phyloP scores from a whole-genome alignment of 345 rosid species.

The Microcos paniculata region DNA sequence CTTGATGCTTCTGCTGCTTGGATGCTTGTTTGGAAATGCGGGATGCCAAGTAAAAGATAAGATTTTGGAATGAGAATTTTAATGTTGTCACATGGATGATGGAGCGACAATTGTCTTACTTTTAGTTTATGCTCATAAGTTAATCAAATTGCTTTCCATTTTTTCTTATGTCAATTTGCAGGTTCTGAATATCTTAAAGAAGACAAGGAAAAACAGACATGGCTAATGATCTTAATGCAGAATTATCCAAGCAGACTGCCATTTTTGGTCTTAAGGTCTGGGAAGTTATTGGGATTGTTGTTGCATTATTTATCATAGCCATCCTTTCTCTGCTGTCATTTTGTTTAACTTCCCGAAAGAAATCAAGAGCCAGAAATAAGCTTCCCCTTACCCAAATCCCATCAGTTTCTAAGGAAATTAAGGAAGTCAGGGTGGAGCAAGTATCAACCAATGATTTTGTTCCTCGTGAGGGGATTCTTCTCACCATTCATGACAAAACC shows the following conservation, averaged over 20 bases:
- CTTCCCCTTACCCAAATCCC: slow-evolving; percentile 71
- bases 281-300: slow-evolving; percentile 79
- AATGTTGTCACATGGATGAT: not conserved
- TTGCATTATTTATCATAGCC: slow-evolving; percentile 63
- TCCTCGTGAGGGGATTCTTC: slow-evolving; percentile 69
- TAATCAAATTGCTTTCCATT: slow-evolving; percentile 13
- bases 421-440: slow-evolving; percentile 88
- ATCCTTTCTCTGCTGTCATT: slow-evolving; percentile 72
- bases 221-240: slow-evolving; percentile 64
- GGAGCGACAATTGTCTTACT: not conserved
- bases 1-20: slow-evolving; percentile 1
- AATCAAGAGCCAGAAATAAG: slow-evolving; percentile 52
- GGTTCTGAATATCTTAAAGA: slow-evolving; percentile 27
- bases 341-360: slow-evolving; percentile 70
- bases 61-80: not conserved
- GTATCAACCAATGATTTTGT: slow-evolving; percentile 57
- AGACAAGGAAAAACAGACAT: slow-evolving; percentile 30
- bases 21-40: not conserved
- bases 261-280: slow-evolving; percentile 78
- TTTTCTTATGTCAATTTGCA: slow-evolving; percentile 27
- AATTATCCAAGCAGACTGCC: slow-evolving; percentile 65
- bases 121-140: slow-evolving; percentile 11
- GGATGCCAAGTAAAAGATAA: not conserved
- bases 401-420: slow-evolving; percentile 82
- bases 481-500: slow-evolving; percentile 66